Evolutionary conservation across 768 basidiomycete genomes (phyloP).

Genomic region (Hypholoma sublateritium): DNA sequence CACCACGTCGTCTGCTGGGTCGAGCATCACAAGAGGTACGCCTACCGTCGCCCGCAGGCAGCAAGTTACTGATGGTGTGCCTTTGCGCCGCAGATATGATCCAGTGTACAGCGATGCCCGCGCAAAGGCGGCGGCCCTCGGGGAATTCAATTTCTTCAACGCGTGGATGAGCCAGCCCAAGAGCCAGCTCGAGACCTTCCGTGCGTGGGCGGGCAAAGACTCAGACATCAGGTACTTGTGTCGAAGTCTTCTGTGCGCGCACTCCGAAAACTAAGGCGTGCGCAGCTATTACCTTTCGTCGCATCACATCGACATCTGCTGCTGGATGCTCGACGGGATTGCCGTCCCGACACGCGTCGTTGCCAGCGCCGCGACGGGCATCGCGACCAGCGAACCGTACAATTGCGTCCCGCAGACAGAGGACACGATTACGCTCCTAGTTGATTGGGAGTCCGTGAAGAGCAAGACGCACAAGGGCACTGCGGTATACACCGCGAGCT

Average conservation of each 20-base stretch:
- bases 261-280: slow-evolving; percentile 9
- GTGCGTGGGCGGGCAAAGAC: slow-evolving; percentile 93
- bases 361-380: slow-evolving; percentile 88
- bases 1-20: slow-evolving; percentile 87
- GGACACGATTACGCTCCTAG: slow-evolving; percentile 92
- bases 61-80: not conserved
- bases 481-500: slow-evolving; percentile 90
- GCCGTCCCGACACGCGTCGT: slow-evolving; percentile 83
- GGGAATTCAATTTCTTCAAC: slow-evolving; percentile 94
- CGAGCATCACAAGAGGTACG: slow-evolving; percentile 89
- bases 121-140: slow-evolving; percentile 69
- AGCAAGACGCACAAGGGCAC: slow-evolving; percentile 80
- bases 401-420: slow-evolving; percentile 86
- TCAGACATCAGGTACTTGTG: slow-evolving; percentile 77
- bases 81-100: slow-evolving; percentile 55
- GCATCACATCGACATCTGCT: slow-evolving; percentile 89
- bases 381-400: slow-evolving; percentile 86
- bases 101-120: slow-evolving; percentile 92
- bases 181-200: slow-evolving; percentile 91
- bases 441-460: slow-evolving; percentile 86
- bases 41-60: not conserved
- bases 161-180: slow-evolving; percentile 99
- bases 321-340: slow-evolving; percentile 78
- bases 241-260: not conserved
- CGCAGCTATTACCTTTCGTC: slow-evolving; percentile 89